These are phyloP conservation scores for Monilinia vaccinii-corymbosi DNA, from an alignment of 2,329 filamentous ascomycete species.

Conservation along the genomic window DNA sequence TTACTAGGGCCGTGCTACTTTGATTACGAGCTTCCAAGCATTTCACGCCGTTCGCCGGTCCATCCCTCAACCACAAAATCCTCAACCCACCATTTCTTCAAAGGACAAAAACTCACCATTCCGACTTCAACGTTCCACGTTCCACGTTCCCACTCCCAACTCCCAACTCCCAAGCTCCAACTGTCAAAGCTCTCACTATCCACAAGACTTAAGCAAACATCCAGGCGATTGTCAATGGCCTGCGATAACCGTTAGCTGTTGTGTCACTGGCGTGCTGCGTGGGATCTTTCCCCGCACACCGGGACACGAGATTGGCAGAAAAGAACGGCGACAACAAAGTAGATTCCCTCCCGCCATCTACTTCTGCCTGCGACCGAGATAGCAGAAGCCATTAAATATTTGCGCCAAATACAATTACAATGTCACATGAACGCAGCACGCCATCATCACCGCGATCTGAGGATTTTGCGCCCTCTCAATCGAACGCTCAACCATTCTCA, in stretches of 20 bases:
- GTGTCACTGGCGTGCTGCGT: slow-evolving; percentile 48
- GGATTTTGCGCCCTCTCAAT: slow-evolving; percentile 22
- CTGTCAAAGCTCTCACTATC: neutral
- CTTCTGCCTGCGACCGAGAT: slow-evolving; percentile 4
- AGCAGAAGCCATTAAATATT: slow-evolving; percentile 31
- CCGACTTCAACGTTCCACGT: neutral
- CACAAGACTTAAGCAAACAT: neutral
- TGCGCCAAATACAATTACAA: slow-evolving; percentile 31
- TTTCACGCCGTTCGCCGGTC: neutral
- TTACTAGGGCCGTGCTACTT: no score
- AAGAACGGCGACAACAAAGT: slow-evolving; percentile 16
- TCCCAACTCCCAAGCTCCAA: neutral
- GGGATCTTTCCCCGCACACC: slow-evolving; percentile 50
- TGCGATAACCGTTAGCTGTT: slow-evolving; percentile 43
- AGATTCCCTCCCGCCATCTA: neutral
- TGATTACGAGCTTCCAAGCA: neutral
- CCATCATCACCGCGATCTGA: slow-evolving; percentile 27
- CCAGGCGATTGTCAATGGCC: slow-evolving; percentile 41
- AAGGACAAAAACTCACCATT: slow-evolving; percentile 3
- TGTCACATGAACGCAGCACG: slow-evolving; percentile 37
- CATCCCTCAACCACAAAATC: neutral
- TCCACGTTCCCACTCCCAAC: no score
- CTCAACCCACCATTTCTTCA: slow-evolving; percentile 1
- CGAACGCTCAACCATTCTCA: slow-evolving; percentile 18
- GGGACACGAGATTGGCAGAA: slow-evolving; percentile 33